phyloP scores from a whole-genome alignment of 2,329 filamentous ascomycete genomes.

The Drechslera avenae region DNA sequence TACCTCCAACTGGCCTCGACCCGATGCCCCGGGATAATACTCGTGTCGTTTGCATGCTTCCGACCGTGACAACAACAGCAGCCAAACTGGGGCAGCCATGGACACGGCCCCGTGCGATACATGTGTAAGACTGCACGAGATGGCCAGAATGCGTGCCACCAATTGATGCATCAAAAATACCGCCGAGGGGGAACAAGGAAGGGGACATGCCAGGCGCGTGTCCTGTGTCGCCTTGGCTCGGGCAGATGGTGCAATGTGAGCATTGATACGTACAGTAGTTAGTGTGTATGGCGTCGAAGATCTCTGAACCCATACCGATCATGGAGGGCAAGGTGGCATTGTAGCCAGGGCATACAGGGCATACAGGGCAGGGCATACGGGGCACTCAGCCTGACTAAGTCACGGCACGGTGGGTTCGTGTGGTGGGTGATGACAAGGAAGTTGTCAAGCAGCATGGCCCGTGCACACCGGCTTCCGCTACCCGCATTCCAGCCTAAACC shows the following conservation, averaged over 20 bases:
- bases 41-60: slow-evolving; percentile 8
- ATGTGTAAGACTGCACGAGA: slow-evolving; percentile 2
- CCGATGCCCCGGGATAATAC: slow-evolving; percentile 4
- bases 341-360: too few relatives aligned
- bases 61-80: slow-evolving; percentile 10
- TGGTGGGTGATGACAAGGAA: neutral
- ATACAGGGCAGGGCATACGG: too few relatives aligned
- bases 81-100: neutral
- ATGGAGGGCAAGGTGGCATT: neutral
- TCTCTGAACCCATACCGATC: too few relatives aligned
- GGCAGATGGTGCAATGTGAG: slow-evolving; percentile 20
- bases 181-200: slow-evolving; percentile 1
- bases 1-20: slow-evolving; percentile 4
- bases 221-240: neutral
- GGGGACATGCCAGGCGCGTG: slow-evolving; percentile 1
- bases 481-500: slow-evolving; percentile 17
- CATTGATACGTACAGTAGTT: too few relatives aligned
- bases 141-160: neutral
- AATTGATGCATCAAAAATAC: slow-evolving; percentile 3
- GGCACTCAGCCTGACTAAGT: slow-evolving; percentile 6
- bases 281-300: neutral
- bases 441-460: too few relatives aligned
- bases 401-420: neutral
- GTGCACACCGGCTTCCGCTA: slow-evolving; percentile 18
- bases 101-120: slow-evolving; percentile 5